Conservation (phyloP, 805 yeast genomes). For the Wickerhamiella azyma region DNA sequence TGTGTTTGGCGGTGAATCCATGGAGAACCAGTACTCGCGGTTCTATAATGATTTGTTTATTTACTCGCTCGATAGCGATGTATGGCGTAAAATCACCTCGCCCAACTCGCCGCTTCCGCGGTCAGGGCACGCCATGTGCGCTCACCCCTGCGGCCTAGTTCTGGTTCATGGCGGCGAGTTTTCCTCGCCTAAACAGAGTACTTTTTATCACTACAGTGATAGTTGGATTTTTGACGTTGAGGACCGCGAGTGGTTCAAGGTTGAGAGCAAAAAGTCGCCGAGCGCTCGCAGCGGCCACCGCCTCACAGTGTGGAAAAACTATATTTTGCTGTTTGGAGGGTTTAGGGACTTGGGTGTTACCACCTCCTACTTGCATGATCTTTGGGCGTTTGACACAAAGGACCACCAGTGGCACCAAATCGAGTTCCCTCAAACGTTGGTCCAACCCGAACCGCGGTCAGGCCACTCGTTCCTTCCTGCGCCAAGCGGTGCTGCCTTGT, state of each 20-base stretch:
- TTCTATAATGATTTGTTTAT: constrained; percentile 73
- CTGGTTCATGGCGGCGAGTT: constrained; percentile 93
- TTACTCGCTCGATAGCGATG: constrained; percentile 61
- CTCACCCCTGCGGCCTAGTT: constrained; percentile 80
- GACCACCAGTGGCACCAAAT: constrained; percentile 84
- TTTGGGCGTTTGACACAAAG: constrained; percentile 87
- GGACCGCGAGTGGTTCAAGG: constrained; percentile 78
- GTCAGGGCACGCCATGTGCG: constrained; percentile 85
- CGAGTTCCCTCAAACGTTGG: constrained; percentile 69
- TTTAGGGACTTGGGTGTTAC: constrained; percentile 78
- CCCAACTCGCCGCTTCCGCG: constrained; percentile 86
- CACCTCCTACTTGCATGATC: constrained; percentile 70
- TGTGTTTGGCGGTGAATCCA: constrained; percentile 82
- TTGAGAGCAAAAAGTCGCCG: constrained; percentile 59
- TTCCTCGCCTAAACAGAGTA: constrained; percentile 87
- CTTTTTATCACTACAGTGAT: constrained; percentile 92
- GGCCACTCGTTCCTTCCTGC: constrained; percentile 80
- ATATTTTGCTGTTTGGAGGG: constrained; percentile 75
- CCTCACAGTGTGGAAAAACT: constrained; percentile 84
- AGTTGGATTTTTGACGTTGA: constrained; percentile 85
- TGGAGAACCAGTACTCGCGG: constrained; percentile 35
- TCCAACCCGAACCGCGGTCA: constrained; percentile 79
- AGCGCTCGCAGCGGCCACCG: constrained; percentile 86
- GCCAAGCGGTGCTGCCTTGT: constrained; percentile 66
- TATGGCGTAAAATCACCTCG: constrained; percentile 67